Base-by-base conservation (phyloP, 169 alveolate species). In the Plasmodium berghei region DNA sequence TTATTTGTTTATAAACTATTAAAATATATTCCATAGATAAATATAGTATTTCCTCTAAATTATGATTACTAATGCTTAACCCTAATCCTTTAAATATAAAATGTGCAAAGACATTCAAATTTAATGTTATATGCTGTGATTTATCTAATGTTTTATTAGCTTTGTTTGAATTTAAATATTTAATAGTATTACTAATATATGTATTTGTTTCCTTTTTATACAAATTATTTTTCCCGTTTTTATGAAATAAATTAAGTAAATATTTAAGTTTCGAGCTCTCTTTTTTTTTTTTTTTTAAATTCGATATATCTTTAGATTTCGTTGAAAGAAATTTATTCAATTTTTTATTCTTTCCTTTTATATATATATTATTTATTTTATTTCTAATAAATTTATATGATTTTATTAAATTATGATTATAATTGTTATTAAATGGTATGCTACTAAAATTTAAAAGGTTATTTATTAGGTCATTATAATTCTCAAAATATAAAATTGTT, bases 41-140 rank as follows among this genome's bases (percentile, higher is more conserved):
- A 63, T 86, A 86, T 52, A 86, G 34, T 12, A 86, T 66, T 86
- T 86, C 91, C 54, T 86, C 91, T 71, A 86, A 71, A 54, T 86
- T 86, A 45, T 86, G 87, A 20, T 86, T 86, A 16, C 34, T 86
- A 22, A 86, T 86, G 28, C 91, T 86, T 66, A 86, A 18, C 52
- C 91, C 91, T 46, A 86, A n/a, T 22, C 91, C 91, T 54, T 86
- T 86, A 52, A 86, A 86, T 18, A 86, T 86, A 52, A 71, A 86
- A 42, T 86, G 87, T 1, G 87, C 80, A 49, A 86, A 86, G 22
- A 86, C 61, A 55, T 86, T 86, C 52, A 86, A 42, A 59, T 86
- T 86, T 18, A 71, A 54, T 20, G 34, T 18, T 2, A 59, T 42
- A 58, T 73, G 40, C 20, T 69, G 70, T 59, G 58, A 48, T 54